Base-by-base conservation (phyloP, 1,284 basidiomycete genomes). In the Marasmius fiardii region DNA sequence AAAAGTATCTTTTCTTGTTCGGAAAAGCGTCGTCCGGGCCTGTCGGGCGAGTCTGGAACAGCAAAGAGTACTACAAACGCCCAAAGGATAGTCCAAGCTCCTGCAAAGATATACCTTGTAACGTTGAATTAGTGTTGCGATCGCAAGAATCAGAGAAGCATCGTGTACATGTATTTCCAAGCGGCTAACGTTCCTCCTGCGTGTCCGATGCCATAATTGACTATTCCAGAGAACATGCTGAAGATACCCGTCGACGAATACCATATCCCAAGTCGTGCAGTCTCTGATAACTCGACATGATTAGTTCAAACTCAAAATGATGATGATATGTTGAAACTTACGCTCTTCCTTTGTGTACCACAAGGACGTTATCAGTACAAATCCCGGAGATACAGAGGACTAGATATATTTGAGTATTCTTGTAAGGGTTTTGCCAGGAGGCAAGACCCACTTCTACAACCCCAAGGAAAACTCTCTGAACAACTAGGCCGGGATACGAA, bases 91-190 rank as follows among this genome's bases (percentile, higher is more conserved):
- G 57, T 58, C 51, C 51, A 53, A 4, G 49, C 43, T 18, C 57
- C 57, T 8, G 57, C 54, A n/a, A 58, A 52, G 12, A 58, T 28
- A 43, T 58, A 58, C 57, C 57, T 58, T 24, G 31, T 51, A 12
- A 12, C 16, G 8, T 12, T 16, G 5, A 2, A 16, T 31, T 39
- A n/a, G 37, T 37, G 28, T n/a, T 12, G 34, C 23, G 11, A 5
- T 3, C 20, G 48, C 7, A 24, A 16, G 10, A 12, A 4, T 41
- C 11, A 45, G 21, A 10, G 12, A 47, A 28, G n/a, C n/a, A n/a
- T n/a, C n/a, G n/a, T n/a, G n/a, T 41, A 58, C 57, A 58, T 58
- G 51, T 58, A 58, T 48, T 58, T 58, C 57, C 57, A 58, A 12
- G 57, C 47, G 14, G 57, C 51, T 6, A 58, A 44, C 23, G 10